Evolutionary conservation across 805 yeast species (phyloP), one percentile per base, ranked within the genome.

Genomic region (Wickerhamiella sorbophila): DNA sequence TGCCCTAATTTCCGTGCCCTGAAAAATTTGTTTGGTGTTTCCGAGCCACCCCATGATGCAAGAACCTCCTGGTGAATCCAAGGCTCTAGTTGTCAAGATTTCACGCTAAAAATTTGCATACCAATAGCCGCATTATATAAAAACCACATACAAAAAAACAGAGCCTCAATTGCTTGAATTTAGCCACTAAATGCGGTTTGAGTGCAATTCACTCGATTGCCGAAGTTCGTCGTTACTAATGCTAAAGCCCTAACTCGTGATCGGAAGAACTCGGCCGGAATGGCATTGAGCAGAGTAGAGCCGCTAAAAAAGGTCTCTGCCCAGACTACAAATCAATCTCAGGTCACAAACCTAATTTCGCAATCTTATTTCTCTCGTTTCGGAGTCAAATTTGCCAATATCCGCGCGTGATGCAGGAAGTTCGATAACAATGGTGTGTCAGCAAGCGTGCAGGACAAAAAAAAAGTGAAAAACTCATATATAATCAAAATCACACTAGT

Each of bases 401-500:
- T n/a, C n/a, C n/a, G n/a, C n/a, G n/a, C n/a, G n/a, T 24, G 12
- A 24, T 24, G 29, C 29, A 24, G 10, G 12, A 24, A 8, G 29
- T 24, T 15, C 20, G 38, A 36, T 36, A 36, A 36, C 38, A 20
- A 10, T 3, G 15, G 15, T 36, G 21, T 22, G 24, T 20, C 16
- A 36, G 24, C 17, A 16, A 26, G 38, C 38, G 29, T 36, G 38
- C 38, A 36, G 38, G 38, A 24, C 12, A 24, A 36, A 36, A 36
- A 36, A 36, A 18, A n/a, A 24, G 38, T 24, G 31, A 24, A 36
- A 36, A 36, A 36, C 31, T 36, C 38, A 36, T 36, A 36, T 36
- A 36, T 34, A 34, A 34, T 34, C 37, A 34, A 16, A 34, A 5
- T 9, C 33, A 20, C 26, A 20, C 12, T 20, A 34, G 21, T 17